phyloP scores from a whole-genome alignment of 1,284 basidiomycete species.

The Ganoderma lingzhi region DNA sequence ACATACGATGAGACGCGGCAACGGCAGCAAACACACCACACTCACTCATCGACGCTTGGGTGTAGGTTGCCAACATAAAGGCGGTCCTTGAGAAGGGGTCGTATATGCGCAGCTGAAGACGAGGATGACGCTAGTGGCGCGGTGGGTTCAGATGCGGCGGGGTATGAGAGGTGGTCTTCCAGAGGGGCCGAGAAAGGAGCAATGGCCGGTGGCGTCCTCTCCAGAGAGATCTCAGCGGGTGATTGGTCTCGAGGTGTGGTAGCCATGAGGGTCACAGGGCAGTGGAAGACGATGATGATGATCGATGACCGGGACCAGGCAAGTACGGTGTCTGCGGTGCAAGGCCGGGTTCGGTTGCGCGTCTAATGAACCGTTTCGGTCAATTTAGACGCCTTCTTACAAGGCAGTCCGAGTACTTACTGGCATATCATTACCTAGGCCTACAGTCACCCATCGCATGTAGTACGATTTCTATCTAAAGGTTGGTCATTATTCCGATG shows the following conservation, averaged over 20 bases:
- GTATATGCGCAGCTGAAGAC: constrained; percentile 31
- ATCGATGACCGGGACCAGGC: not conserved
- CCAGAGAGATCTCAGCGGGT: constrained; percentile 9
- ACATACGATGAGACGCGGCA: not conserved
- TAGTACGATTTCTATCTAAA: too few relatives aligned
- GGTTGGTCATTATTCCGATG: too few relatives aligned
- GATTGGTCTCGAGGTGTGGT: constrained; percentile 15
- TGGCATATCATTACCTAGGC: too few relatives aligned
- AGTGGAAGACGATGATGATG: constrained; percentile 1
- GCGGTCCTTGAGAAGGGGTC: constrained; percentile 62
- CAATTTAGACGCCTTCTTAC: too few relatives aligned
- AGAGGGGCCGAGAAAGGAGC: constrained; percentile 15
- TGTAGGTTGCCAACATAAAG: constrained; percentile 94
- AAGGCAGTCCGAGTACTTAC: too few relatives aligned
- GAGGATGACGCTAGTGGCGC: constrained; percentile 28
- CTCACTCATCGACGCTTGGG: constrained; percentile 89
- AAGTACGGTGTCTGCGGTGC: constrained; percentile 2
- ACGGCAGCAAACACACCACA: not conserved
- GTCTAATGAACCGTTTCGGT: not conserved
- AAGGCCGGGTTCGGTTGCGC: not conserved
- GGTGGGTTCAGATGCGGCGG: constrained; percentile 27
- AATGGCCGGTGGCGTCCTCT: constrained; percentile 10
- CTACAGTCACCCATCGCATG: too few relatives aligned
- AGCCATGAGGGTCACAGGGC: constrained; percentile 20
- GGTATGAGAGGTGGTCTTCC: constrained; percentile 38